Evolutionary conservation across 208 protist species (phyloP), one percentile per base, ranked within the genome.

Genomic region (Trypanosoma theileri): DNA sequence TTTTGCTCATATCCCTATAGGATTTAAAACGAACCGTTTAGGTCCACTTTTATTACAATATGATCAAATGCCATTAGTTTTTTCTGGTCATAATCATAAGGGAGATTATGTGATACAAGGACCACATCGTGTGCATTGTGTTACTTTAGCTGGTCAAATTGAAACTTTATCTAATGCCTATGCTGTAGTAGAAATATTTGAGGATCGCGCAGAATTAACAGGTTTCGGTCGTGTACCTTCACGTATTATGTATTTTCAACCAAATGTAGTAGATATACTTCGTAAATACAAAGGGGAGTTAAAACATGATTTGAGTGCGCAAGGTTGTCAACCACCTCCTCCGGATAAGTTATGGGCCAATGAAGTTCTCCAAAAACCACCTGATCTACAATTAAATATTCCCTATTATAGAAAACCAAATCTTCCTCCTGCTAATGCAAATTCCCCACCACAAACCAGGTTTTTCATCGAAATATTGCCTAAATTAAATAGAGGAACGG

Each of bases 1-100:
- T 4, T 75, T 79, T 66, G 69, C 74, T 17, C 74, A 79, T 41
- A 56, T 79, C 22, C 67, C 74, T 41, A 79, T 79, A 58, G 74
- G 69, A 48, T 61, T 79, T 65, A 60, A 65, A 21, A 77, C 67
- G 26, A 79, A 79, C 42, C 48, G 17, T 28, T 42, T 79, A 24
- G 66, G 69, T 16, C 48, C 56, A 16, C 45, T 68, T 11, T 41
- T 79, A 12, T 46, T 54, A 22, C 10, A 14, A 45, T 71, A 75
- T 42, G 67, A 75, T 26, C 66, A 79, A 26, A 75, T 79, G 59
- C 45, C 68, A 21, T 59, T 69, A 26, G 19, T 69, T 19, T 79
- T 79, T 57, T 65, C 64, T 54, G 74, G 74, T 24, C 74, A 79
- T 50, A 62, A 79, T 51, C 74, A 79, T 60, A 77, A 64, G 26